Evolutionary conservation across 441 rosid species (phyloP).

Genomic region (Croton laevigatus): DNA sequence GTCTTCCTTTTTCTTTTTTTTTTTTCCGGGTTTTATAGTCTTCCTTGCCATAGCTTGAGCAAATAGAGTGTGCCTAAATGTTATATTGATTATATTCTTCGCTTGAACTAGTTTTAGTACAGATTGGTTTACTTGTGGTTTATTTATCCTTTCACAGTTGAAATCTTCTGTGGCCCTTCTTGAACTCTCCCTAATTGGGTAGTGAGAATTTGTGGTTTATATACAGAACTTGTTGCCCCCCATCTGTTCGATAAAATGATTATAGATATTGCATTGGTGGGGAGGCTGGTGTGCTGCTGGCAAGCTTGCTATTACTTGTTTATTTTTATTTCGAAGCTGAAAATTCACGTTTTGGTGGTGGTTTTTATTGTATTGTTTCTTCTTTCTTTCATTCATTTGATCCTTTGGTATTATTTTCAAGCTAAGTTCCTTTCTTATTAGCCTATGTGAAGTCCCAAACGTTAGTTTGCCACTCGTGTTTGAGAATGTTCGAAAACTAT

Average conservation of each 20-base stretch:
- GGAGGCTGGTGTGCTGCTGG: neutral
- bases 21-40: neutral
- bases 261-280: neutral
- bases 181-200: neutral
- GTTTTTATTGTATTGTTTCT: conserved; percentile 5
- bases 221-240: conserved; percentile 2
- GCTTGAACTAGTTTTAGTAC: neutral
- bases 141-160: neutral
- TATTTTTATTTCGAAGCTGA: neutral
- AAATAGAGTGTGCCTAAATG: neutral
- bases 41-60: neutral
- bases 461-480: neutral
- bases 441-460: neutral
- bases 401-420: neutral
- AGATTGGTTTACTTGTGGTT: neutral
- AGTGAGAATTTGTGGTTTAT: neutral
- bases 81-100: neutral
- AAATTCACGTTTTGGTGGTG: neutral
- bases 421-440: neutral
- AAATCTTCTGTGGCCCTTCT: neutral
- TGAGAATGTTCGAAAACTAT: conserved; percentile 2
- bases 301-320: neutral
- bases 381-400: neutral
- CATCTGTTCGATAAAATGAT: conserved; percentile 22
- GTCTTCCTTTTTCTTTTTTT: neutral